Evolutionary conservation across 805 yeast species (phyloP), one percentile per base, ranked within the genome.

Genomic region (Yarrowia porcina): DNA sequence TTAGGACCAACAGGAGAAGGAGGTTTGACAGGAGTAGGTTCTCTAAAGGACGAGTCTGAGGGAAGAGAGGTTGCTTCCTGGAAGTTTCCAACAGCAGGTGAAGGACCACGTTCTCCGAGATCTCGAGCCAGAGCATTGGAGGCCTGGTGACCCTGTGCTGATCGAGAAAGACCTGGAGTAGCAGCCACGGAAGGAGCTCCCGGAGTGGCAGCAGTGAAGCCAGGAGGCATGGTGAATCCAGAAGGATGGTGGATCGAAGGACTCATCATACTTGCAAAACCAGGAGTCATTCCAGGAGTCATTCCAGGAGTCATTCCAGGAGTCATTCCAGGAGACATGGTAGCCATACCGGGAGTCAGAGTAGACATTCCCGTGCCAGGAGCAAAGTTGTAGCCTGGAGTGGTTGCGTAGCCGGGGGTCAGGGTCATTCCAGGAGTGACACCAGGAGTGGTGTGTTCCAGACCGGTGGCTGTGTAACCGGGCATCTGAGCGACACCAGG

Each of bases 71-170:
- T 52, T 1, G 42, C 44, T 36, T 52, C 59, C 25, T 23, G 32
- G 56, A 49, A 49, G 39, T 49, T 20, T 9, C 39, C 56, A 4
- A 49, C 39, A 4, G 38, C 39, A 4, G 56, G 56, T 4, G 56
- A 49, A 3, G 56, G 56, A 12, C 56, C 56, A 8, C 56, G 56
- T 33, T 49, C 56, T 15, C 56, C 56, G n/a, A 49, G 56, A 49
- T 49, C 56, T 11, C 56, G 38, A 21, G 56, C 56, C 18, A 49
- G 39, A 20, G 27, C 28, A 13, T 49, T 39, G 27, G 39, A 30
- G 4, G 38, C 39, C 20, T n/a, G 27, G 23, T 20, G 28, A 10
- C 56, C 56, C 39, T 49, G 56, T 12, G 56, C 56, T 4, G 56
- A 49, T 33, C 56, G 38, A 21, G 39, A 15, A 2, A 49, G 25